These are phyloP conservation scores for Podosphaera xanthii DNA, from an alignment of 2,329 filamentous ascomycete genomes.

Conservation along the genomic window DNA sequence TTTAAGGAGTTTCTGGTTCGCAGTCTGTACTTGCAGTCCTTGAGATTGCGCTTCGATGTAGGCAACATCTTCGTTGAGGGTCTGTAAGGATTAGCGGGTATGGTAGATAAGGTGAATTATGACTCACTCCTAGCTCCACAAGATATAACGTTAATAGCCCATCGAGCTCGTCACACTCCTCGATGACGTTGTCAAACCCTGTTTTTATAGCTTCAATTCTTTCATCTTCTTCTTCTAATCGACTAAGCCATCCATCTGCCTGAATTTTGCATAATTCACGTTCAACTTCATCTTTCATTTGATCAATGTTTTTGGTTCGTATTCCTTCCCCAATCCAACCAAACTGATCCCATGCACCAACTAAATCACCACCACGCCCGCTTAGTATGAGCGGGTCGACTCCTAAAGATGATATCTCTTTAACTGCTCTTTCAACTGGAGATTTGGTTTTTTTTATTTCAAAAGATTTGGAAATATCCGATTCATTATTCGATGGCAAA, in stretches of 20 bases:
- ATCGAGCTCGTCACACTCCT: conserved; percentile 89
- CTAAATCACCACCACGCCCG: conserved; percentile 56
- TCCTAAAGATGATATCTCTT: conserved; percentile 28
- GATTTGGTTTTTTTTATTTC: conserved; percentile 14
- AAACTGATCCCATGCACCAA: conserved; percentile 63
- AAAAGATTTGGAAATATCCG: conserved; percentile 12
- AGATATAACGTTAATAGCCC: conserved; percentile 84
- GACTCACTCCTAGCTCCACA: conserved; percentile 68
- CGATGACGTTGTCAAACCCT: conserved; percentile 73
- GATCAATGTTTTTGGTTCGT: conserved; percentile 51
- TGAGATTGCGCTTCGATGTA: conserved; percentile 96
- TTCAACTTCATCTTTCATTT: conserved; percentile 62
- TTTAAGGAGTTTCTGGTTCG: conserved; percentile 80
- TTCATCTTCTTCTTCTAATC: conserved; percentile 69
- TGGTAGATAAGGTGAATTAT: conserved; percentile 3
- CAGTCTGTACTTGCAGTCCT: conserved; percentile 86
- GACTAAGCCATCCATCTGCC: conserved; percentile 75
- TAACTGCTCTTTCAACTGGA: conserved; percentile 15
- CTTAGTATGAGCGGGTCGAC: conserved; percentile 59
- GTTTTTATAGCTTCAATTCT: conserved; percentile 67
- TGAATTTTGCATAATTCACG: conserved; percentile 77
- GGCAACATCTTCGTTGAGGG: conserved; percentile 80
- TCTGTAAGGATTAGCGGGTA: conserved; percentile 26
- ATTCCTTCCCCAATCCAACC: conserved; percentile 68
- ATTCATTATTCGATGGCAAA: too few relatives aligned